Base-by-base conservation (phyloP, 2,329 filamentous ascomycete species). In the Cadophora sp. region DNA sequence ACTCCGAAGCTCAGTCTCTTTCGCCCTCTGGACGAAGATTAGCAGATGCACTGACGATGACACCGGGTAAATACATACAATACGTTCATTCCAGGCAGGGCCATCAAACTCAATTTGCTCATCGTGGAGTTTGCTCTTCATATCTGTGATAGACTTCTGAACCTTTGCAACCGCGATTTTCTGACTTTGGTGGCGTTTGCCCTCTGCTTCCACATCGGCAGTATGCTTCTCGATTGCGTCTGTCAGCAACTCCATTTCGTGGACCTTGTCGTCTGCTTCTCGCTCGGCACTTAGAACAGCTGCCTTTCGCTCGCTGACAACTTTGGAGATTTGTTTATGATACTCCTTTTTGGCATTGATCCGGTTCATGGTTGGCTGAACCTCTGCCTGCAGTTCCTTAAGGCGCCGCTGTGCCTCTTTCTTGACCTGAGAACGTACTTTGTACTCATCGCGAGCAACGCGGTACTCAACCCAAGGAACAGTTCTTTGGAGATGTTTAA, bases 261-360 rank as follows among this genome's bases (percentile, higher is more conserved):
- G 73, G 30, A 79, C 76, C 1, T 85, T 74, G 9, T 78, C 80
- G 11, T 85, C 83, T 3, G 83, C 84, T 16, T 79, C 79, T 8
- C 78, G 76, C 66, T 93, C 89, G 1, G 85, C 82, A 48, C 82
- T 76, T 20, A 83, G 82, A 36, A 93, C 77, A 11, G 82, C 80
- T 7, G 78, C 79, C 74, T 85, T 85, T 67, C 89, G 87, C 39
- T 83, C 81, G 1, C 80, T 79, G 0, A 90, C 82, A 5, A 86
- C 85, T 7, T 79, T 77, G 43, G 88, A 80, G 22, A 96, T 81
- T 59, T 84, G 79, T 3, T 80, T 75, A 7, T 81, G 80, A 74
- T 98, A 97, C 0, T 80, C 79, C 70, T 92, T 80, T 77, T 97
- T 97, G 4, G 81, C 80, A 64, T 89, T 88, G 53, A 94, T 86